Evolutionary conservation across 2,329 filamentous ascomycete species (phyloP), one percentile per base, ranked within the genome.

Genomic region (Aureobasidium sp.): DNA sequence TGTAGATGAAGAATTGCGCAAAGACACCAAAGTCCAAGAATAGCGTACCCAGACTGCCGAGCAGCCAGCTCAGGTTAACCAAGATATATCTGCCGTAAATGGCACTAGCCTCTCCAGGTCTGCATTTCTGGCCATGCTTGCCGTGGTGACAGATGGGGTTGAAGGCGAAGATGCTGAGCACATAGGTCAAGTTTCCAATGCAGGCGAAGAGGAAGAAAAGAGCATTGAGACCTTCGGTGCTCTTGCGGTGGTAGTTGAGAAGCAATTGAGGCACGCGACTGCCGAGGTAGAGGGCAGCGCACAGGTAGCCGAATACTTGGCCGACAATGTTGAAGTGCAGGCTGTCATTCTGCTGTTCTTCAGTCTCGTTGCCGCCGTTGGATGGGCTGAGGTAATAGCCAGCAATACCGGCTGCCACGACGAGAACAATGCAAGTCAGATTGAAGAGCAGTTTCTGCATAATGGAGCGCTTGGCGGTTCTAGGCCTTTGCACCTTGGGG

Each of bases 151-250:
- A 96, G 34, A 82, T 78, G 0, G 92, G 90, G 63, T 92, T 90
- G 70, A 91, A 97, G 1, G 91, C 92, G 65, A 97, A 82, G 67
- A 99, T 97, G 41, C 88, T 92, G 41, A 96, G 78, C 21, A 97
- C 92, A 70, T 95, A 97, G 0, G 92, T 97, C 66, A 96, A 74
- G 73, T 99, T 99, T 2, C 94, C 94, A 6, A 97, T 84, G 71
- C 93, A 97, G 5, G 94, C 94, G 72, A 99, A 97, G 27, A 97
- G 79, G 78, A 97, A 97, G 76, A 97, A 99, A 11, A 97, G 82
- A 77, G 97, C 86, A 66, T 89, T 93, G 25, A 99, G 87, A 3
- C 94, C 94, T 61, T 97, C 92, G 1, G 92, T 97, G 47, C 88
- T 92, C 77, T 96, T 96, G 65, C 94, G 87, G 25, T 90, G 85